Percentiles rank a stretch among this genome's conserved stretches.
phyloP scores from a whole-genome alignment of 495 filamentous ascomycete genomes.

The Penicillium parvum region DNA sequence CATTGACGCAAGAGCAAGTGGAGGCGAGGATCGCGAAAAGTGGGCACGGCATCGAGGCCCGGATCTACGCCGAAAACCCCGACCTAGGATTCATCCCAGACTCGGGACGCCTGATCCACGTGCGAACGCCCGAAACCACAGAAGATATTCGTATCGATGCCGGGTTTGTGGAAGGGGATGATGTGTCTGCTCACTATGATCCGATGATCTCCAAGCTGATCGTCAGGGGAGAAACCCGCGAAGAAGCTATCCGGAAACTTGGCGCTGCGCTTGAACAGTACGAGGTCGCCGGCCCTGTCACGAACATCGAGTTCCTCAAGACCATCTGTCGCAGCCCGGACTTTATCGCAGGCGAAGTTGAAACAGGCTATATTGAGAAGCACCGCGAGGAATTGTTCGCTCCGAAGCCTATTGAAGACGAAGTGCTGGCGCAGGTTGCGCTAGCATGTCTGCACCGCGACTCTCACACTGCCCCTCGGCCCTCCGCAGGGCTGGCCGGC shows the following conservation, averaged over 20 bases:
- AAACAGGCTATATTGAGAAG: conserved; percentile 94
- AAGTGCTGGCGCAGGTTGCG: conserved; percentile 79
- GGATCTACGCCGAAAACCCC: conserved; percentile 96
- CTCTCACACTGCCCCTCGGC: conserved; percentile 13
- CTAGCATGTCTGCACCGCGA: conserved; percentile 59
- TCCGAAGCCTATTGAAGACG: conserved; percentile 48
- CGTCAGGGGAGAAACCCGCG: conserved; percentile 72
- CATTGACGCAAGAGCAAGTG: conserved; percentile 78
- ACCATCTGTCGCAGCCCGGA: conserved; percentile 70
- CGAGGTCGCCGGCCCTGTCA: conserved; percentile 86
- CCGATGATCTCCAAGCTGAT: conserved; percentile 99
- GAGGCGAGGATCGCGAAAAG: conserved; percentile 66
- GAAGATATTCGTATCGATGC: conserved; percentile 84
- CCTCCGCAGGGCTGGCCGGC: conserved; percentile 21
- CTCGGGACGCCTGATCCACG: conserved; percentile 81
- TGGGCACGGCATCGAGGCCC: conserved; percentile 88
- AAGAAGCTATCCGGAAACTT: conserved; percentile 79
- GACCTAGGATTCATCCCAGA: conserved; percentile 87
- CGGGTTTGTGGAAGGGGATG: conserved; percentile 86
- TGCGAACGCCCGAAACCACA: conserved; percentile 63
- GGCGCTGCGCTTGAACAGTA: conserved; percentile 80
- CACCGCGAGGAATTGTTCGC: conserved; percentile 70
- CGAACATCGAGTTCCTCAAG: conserved; percentile 97
- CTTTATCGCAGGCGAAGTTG: conserved; percentile 84
- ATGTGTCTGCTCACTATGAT: conserved; percentile 93